Evolutionary conservation across 1,284 basidiomycete genomes (phyloP).

Genomic region (Ceratobasidium sp.): DNA sequence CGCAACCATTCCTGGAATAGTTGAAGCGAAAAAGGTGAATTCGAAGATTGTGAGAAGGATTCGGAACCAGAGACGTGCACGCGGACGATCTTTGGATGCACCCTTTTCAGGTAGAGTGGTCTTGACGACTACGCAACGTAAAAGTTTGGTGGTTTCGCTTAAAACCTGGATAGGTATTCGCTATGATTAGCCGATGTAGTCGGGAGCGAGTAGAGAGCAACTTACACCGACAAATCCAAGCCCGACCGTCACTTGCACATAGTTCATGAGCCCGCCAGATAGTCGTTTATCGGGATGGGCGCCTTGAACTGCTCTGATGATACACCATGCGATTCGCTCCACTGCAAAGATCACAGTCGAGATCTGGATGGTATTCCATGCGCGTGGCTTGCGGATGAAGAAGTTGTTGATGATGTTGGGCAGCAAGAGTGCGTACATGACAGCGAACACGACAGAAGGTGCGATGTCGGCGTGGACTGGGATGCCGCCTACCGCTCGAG

Average conservation of each 20-base stretch:
- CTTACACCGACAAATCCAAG: slow-evolving; percentile 33
- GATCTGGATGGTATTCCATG: slow-evolving; percentile 35
- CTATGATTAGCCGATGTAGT: no score
- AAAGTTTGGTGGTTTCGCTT: background rate
- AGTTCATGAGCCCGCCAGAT: slow-evolving; percentile 24
- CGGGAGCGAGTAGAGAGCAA: background rate
- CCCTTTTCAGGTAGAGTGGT: slow-evolving; percentile 26
- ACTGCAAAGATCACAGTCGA: slow-evolving; percentile 18
- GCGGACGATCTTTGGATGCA: slow-evolving; percentile 10
- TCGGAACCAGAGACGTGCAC: background rate
- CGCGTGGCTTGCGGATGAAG: slow-evolving; percentile 41
- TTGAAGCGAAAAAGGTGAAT: slow-evolving; percentile 24
- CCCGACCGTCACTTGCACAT: slow-evolving; percentile 23
- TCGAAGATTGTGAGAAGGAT: slow-evolving; percentile 16
- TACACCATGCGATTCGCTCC: slow-evolving; percentile 32
- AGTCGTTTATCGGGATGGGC: slow-evolving; percentile 17
- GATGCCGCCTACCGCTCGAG: slow-evolving; percentile 52
- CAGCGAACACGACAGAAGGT: slow-evolving; percentile 52
- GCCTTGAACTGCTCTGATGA: slow-evolving; percentile 26
- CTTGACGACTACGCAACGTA: slow-evolving; percentile 10
- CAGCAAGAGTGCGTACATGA: slow-evolving; percentile 49
- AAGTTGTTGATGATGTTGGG: slow-evolving; percentile 51
- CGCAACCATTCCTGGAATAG: slow-evolving; percentile 3
- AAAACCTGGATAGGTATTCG: background rate
- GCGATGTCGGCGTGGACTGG: slow-evolving; percentile 49